phyloP scores from a whole-genome alignment of 1,284 basidiomycete genomes.

The Ustilago xerochloae region DNA sequence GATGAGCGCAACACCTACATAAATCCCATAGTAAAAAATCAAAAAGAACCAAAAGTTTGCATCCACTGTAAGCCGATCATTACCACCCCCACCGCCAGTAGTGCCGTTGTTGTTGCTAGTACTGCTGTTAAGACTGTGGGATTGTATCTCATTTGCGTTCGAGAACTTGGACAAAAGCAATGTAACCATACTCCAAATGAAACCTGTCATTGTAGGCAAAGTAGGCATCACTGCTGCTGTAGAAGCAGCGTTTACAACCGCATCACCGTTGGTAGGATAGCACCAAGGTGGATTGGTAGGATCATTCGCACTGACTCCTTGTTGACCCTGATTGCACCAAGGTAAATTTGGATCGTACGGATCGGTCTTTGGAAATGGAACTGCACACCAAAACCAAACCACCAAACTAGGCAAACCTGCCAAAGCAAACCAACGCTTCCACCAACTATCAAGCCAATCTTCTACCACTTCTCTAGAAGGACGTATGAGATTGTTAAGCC shows the following conservation, averaged over 20 bases:
- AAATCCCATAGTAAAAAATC: slow-evolving; percentile 67
- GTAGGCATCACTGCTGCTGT: not conserved
- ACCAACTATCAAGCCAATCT: slow-evolving; percentile 71
- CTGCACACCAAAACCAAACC: slow-evolving; percentile 73
- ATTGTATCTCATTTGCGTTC: not conserved
- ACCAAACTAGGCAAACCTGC: slow-evolving; percentile 71
- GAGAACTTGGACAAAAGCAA: slow-evolving; percentile 18
- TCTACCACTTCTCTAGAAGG: slow-evolving; percentile 70
- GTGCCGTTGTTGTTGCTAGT: slow-evolving; percentile 15
- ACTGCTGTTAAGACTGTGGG: not conserved
- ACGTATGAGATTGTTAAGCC: slow-evolving; percentile 64
- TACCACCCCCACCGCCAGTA: no score
- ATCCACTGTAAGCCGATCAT: slow-evolving; percentile 49
- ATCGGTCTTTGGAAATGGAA: slow-evolving; percentile 72
- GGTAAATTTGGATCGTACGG: slow-evolving; percentile 65
- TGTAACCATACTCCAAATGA: slow-evolving; percentile 17
- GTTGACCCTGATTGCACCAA: slow-evolving; percentile 53
- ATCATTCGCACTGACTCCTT: slow-evolving; percentile 33
- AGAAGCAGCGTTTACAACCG: not conserved
- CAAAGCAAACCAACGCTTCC: slow-evolving; percentile 71
- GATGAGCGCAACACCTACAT: slow-evolving; percentile 69
- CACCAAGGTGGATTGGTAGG: slow-evolving; percentile 50
- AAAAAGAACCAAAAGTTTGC: slow-evolving; percentile 68
- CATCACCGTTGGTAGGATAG: slow-evolving; percentile 27
- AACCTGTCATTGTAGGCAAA: slow-evolving; percentile 23